Evolutionary conservation across 2,329 filamentous ascomycete species (phyloP).

Genomic region (Raffaelea deltoideospora): DNA sequence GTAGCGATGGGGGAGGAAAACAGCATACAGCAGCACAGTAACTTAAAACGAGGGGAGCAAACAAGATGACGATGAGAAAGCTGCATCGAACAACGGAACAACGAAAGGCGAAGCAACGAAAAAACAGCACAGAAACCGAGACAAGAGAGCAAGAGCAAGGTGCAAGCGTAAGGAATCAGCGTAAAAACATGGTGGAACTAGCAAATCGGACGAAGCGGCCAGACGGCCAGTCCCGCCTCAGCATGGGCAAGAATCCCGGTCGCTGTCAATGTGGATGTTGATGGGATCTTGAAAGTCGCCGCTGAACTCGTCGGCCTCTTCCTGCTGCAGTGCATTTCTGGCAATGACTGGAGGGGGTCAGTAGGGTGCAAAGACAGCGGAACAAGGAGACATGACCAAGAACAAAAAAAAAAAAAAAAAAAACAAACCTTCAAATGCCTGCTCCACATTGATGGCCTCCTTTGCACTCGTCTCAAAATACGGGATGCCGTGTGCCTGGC

Average conservation of each 20-base stretch:
- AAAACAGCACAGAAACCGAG: not conserved
- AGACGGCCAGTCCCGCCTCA: no score
- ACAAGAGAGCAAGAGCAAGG: no score
- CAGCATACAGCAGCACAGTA: no score
- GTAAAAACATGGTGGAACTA: no score
- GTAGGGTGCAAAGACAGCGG: not conserved
- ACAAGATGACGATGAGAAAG: not conserved
- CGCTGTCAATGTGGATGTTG: conserved; percentile 92
- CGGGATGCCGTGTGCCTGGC: conserved; percentile 91
- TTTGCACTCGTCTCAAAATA: conserved; percentile 99
- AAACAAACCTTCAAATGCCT: conserved; percentile 48
- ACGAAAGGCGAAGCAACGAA: not conserved
- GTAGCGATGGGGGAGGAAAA: no score
- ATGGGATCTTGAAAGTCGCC: conserved; percentile 96
- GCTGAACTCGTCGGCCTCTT: conserved; percentile 95
- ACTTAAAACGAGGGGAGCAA: not conserved
- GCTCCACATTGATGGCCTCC: conserved; percentile 96
- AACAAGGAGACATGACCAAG: not conserved
- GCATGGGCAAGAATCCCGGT: conserved; percentile 85
- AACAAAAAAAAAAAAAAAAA: not conserved
- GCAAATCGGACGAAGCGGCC: no score
- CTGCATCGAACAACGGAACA: not conserved
- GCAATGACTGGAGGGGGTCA: conserved; percentile 60
- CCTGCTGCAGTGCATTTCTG: conserved; percentile 84
- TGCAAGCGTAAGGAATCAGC: no score